Conservation (phyloP, 495 filamentous ascomycete species). For the Hypoxylon lienhwacheense region DNA sequence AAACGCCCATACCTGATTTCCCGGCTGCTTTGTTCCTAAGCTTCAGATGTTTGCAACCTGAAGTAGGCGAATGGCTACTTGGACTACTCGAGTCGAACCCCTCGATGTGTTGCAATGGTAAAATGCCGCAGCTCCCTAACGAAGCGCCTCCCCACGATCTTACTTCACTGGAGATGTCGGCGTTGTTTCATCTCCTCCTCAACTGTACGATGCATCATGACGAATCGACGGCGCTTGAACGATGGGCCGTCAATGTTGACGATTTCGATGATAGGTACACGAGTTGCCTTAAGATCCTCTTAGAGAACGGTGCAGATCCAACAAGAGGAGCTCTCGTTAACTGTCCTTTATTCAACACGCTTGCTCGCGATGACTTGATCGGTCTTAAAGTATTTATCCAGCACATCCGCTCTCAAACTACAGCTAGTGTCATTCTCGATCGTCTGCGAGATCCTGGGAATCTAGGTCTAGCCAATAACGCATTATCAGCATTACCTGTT, state of each 20-base stretch:
- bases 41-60: background rate
- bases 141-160: no score
- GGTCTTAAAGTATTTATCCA: background rate
- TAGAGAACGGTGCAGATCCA: background rate
- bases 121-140: background rate
- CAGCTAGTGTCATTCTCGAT: no score
- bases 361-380: background rate
- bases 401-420: background rate
- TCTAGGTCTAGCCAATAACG: no score
- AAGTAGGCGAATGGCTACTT: background rate
- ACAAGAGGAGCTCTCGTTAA: background rate
- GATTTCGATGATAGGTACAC: background rate
- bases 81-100: background rate
- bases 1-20: background rate
- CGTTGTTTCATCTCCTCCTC: no score
- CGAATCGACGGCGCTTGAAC: background rate
- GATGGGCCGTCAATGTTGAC: background rate
- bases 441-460: no score
- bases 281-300: background rate
- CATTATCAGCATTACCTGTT: background rate
- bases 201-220: background rate
- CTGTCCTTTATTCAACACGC: background rate
- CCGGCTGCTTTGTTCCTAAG: constrained; percentile 2
- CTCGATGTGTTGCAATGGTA: background rate
- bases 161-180: no score